phyloP scores from a whole-genome alignment of 768 basidiomycete genomes.

The Royoungia palumana region DNA sequence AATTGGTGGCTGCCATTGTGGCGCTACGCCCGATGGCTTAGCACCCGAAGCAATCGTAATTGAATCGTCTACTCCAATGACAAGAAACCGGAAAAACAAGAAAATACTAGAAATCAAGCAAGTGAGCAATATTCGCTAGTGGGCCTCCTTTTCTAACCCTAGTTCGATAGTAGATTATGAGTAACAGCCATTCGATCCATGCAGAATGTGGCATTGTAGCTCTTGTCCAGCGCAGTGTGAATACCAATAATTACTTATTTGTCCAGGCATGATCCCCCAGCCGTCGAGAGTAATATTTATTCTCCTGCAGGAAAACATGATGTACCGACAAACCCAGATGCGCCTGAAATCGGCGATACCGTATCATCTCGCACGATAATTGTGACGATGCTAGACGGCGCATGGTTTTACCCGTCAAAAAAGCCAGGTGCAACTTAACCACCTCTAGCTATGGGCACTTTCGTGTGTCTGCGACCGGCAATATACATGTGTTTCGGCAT shows the following conservation, averaged over 20 bases:
- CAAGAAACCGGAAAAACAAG: too few relatives aligned
- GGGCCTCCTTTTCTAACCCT: slow-evolving; percentile 4
- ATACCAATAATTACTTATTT: too few relatives aligned
- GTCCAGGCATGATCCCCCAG: slow-evolving; percentile 19
- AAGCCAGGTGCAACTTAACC: not conserved
- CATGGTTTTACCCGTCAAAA: slow-evolving; percentile 9
- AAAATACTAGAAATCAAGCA: too few relatives aligned
- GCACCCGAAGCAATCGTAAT: slow-evolving; percentile 29
- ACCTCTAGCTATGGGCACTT: too few relatives aligned
- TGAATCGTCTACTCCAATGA: not conserved
- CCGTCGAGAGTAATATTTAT: slow-evolving; percentile 20
- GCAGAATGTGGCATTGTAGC: slow-evolving; percentile 18
- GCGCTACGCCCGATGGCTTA: slow-evolving; percentile 28
- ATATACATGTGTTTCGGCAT: too few relatives aligned
- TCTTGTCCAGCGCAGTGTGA: slow-evolving; percentile 23
- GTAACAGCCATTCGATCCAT: too few relatives aligned
- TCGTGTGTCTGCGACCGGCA: too few relatives aligned
- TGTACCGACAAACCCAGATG: not conserved
- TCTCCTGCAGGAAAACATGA: slow-evolving; percentile 8
- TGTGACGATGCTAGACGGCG: slow-evolving; percentile 22
- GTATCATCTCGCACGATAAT: slow-evolving; percentile 3
- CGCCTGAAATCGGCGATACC: slow-evolving; percentile 24
- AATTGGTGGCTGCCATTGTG: too few relatives aligned
- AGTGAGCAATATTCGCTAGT: slow-evolving; percentile 23
- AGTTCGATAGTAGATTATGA: too few relatives aligned